Evolutionary conservation across 192 early-diverging fungal species (phyloP).

Genomic region (Dissophora ornata): DNA sequence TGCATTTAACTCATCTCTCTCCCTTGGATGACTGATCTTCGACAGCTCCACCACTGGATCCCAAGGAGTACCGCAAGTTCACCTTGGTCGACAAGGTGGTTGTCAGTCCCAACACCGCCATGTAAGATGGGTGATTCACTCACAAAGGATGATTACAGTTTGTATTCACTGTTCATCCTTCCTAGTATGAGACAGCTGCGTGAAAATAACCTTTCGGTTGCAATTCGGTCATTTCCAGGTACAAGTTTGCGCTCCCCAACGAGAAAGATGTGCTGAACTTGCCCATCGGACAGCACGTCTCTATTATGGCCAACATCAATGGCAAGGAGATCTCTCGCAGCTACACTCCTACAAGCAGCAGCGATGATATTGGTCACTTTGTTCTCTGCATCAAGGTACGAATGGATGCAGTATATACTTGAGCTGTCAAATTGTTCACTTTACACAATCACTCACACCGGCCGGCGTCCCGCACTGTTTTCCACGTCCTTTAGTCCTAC

Average conservation of each 20-base stretch:
- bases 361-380: constrained; percentile 89
- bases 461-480: too few relatives aligned
- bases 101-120: constrained; percentile 87
- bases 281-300: constrained; percentile 95
- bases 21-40: neutral
- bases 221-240: constrained; percentile 56
- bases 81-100: constrained; percentile 81
- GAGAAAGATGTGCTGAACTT: constrained; percentile 79
- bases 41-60: constrained; percentile 66
- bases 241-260: constrained; percentile 84
- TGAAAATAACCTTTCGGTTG: neutral
- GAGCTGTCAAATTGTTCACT: neutral
- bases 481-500: constrained; percentile 69
- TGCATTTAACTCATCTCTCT: neutral
- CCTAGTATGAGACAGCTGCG: too few relatives aligned
- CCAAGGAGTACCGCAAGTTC: constrained; percentile 80
- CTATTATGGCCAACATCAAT: constrained; percentile 84
- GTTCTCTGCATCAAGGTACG: constrained; percentile 91
- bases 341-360: constrained; percentile 90
- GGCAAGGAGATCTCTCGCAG: constrained; percentile 87
- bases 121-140: constrained; percentile 60
- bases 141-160: too few relatives aligned
- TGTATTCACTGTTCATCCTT: too few relatives aligned
- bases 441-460: neutral
- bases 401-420: neutral